These are phyloP conservation scores for Penicillium sp. DNA, from an alignment of 2,329 filamentous ascomycete species.

Conservation along the genomic window DNA sequence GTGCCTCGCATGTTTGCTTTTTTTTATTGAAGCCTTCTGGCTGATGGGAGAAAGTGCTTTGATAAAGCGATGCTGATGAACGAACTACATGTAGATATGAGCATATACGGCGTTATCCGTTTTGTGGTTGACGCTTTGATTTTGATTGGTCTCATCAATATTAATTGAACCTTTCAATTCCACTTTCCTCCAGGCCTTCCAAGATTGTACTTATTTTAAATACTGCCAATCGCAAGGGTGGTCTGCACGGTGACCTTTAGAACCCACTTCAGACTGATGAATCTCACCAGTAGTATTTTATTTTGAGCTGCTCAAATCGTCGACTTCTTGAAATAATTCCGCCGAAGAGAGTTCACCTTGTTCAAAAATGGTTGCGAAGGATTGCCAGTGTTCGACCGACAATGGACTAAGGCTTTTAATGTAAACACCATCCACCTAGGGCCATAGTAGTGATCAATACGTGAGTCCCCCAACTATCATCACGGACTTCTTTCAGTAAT, in stretches of 20 bases:
- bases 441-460: background rate
- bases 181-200: background rate
- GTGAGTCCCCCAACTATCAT: too few relatives aligned
- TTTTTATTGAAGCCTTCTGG: constrained; percentile 24
- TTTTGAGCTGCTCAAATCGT: too few relatives aligned
- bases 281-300: too few relatives aligned
- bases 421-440: too few relatives aligned
- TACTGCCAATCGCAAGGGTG: background rate
- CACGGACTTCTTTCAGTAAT: background rate
- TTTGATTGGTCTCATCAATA: constrained; percentile 24
- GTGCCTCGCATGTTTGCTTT: constrained; percentile 26
- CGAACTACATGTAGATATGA: constrained; percentile 42
- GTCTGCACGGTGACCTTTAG: background rate
- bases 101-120: constrained; percentile 39
- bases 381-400: too few relatives aligned
- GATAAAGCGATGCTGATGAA: constrained; percentile 36
- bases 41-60: constrained; percentile 31
- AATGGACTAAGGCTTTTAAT: too few relatives aligned
- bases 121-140: constrained; percentile 24
- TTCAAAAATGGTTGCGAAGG: background rate
- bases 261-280: too few relatives aligned
- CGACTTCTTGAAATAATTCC: background rate
- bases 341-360: background rate
- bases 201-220: background rate
- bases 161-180: constrained; percentile 22